Conservation (phyloP, 306 rosid genomes). For the apple (Malus domestica) region DNA sequence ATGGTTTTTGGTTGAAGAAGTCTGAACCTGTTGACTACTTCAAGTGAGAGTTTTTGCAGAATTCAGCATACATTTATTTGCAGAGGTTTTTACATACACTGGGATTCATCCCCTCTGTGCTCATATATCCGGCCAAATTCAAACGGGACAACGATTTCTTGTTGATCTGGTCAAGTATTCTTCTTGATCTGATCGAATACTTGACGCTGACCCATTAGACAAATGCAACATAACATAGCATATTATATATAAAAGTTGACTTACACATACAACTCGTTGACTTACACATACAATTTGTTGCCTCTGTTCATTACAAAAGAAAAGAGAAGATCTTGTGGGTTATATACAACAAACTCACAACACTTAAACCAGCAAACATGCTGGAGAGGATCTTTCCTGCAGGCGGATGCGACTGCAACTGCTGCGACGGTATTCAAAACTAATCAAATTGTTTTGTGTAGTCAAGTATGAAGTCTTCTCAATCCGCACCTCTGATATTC, state of each 20-base stretch:
- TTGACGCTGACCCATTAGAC: neutral
- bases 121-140: slow-evolving; percentile 1
- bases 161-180: slow-evolving; percentile 6
- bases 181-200: neutral
- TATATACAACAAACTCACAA: no score
- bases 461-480: neutral
- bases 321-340: no score
- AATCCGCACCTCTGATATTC: neutral
- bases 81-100: slow-evolving; percentile 1
- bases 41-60: neutral
- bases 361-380: no score
- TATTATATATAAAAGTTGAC: neutral
- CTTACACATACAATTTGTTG: neutral
- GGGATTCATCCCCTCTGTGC: neutral
- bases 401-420: no score
- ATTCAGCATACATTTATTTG: neutral
- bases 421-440: no score
- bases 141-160: slow-evolving; percentile 25
- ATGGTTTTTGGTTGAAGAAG: slow-evolving; percentile 27
- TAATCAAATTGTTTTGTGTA: no score
- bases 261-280: neutral
- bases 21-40: slow-evolving; percentile 16
- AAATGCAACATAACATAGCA: neutral
- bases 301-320: no score
- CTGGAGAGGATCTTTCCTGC: no score